Conservation (phyloP, 169 alveolate species). For the Plasmodium gaboni region DNA sequence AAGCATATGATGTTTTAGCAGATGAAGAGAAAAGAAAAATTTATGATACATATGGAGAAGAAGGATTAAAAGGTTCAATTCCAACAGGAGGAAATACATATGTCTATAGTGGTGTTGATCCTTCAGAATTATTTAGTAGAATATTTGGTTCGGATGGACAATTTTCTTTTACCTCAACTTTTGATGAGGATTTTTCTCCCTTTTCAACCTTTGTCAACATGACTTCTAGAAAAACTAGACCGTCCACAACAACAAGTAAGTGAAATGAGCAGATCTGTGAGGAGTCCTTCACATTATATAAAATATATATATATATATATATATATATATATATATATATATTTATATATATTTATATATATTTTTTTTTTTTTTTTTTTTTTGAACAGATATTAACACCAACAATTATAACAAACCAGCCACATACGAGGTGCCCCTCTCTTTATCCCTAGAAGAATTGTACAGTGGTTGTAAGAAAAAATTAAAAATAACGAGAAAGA, state of each 20-base stretch:
- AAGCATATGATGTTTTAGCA: constrained; percentile 96
- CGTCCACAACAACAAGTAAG: constrained; percentile 66
- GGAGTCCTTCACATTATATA: not conserved
- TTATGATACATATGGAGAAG: constrained; percentile 96
- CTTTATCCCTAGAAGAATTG: constrained; percentile 87
- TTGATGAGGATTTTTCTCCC: constrained; percentile 84
- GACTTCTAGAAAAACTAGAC: constrained; percentile 78
- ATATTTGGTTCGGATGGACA: constrained; percentile 88
- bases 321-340: not conserved
- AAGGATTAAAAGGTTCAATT: constrained; percentile 94
- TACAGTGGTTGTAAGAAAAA: constrained; percentile 87
- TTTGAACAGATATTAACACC: constrained; percentile 39
- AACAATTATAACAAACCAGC: constrained; percentile 77
- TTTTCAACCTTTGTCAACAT: constrained; percentile 84
- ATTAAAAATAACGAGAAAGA: constrained; percentile 88
- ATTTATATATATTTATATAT: not conserved
- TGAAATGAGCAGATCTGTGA: constrained; percentile 3
- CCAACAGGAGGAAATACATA: constrained; percentile 67
- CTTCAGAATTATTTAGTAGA: constrained; percentile 87
- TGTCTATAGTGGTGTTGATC: constrained; percentile 87
- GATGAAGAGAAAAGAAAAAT: constrained; percentile 95
- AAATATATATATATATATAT: not conserved
- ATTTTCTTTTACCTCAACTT: constrained; percentile 81
- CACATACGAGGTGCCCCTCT: constrained; percentile 87
- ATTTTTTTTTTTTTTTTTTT: not conserved